Evolutionary conservation across 805 yeast genomes (phyloP).

Genomic region (Wickerhamomyces hampshirensis): DNA sequence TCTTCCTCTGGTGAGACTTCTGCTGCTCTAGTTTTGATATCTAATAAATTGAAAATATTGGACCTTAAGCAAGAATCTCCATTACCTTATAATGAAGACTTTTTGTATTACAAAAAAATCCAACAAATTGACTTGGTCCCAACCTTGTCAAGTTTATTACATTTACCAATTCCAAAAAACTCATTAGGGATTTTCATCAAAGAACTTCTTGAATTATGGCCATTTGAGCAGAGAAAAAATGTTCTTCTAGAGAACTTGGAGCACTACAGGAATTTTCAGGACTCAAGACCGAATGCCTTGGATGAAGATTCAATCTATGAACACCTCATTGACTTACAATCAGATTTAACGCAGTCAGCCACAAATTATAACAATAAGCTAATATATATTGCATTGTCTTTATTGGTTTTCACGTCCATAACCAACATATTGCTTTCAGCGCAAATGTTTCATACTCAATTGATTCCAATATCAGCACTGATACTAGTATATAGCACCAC

Average conservation of each 20-base stretch:
- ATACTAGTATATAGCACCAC: slow-evolving; percentile 42
- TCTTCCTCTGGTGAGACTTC: slow-evolving; percentile 90
- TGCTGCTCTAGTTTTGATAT: slow-evolving; percentile 69
- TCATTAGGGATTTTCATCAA: slow-evolving; percentile 72
- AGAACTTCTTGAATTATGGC: slow-evolving; percentile 52
- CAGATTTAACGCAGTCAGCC: slow-evolving; percentile 49
- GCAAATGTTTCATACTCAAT: slow-evolving; percentile 4
- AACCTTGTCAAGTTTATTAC: slow-evolving; percentile 69
- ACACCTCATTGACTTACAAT: slow-evolving; percentile 35
- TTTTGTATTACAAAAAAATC: slow-evolving; percentile 45
- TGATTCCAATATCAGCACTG: slow-evolving; percentile 17
- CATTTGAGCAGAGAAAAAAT: slow-evolving; percentile 26
- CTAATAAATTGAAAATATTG: slow-evolving; percentile 47
- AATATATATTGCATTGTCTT: slow-evolving; percentile 31
- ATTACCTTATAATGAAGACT: slow-evolving; percentile 35
- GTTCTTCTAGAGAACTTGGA: slow-evolving; percentile 50
- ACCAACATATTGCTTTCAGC: slow-evolving; percentile 5
- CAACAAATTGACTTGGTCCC: slow-evolving; percentile 88
- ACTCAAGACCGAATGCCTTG: slow-evolving; percentile 26
- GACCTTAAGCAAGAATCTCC: slow-evolving; percentile 17
- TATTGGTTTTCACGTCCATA: slow-evolving; percentile 18
- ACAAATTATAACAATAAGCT: slow-evolving; percentile 64
- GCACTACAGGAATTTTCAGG: slow-evolving; percentile 48
- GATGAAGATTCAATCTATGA: slow-evolving; percentile 12
- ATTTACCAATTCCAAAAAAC: slow-evolving; percentile 86